Conservation (phyloP, 148 eudicot species). For the Camellia sinensis region DNA sequence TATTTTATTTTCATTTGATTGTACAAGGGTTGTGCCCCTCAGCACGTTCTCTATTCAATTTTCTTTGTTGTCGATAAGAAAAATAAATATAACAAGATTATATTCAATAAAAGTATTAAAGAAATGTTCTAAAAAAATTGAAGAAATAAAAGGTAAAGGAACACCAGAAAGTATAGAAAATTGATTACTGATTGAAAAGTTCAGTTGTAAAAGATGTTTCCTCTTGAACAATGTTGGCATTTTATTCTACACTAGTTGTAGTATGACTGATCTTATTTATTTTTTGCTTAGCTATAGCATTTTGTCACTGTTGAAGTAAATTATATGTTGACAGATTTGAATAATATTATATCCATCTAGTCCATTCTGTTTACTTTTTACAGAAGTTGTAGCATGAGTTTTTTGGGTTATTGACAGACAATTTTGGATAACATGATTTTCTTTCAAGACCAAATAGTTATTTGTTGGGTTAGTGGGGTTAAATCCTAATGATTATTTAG, state of each 20-base stretch:
- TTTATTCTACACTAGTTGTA: not conserved
- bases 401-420: not conserved
- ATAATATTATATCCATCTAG: not conserved
- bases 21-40: too few relatives aligned
- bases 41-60: too few relatives aligned
- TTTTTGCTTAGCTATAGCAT: too few relatives aligned
- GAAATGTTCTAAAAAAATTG: not conserved
- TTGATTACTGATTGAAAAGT: not conserved
- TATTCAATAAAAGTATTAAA: not conserved
- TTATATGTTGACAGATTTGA: not conserved
- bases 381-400: not conserved
- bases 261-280: not conserved
- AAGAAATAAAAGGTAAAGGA: not conserved
- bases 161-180: not conserved
- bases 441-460: not conserved
- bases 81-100: not conserved
- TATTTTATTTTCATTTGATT: too few relatives aligned
- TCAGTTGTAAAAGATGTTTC: not conserved
- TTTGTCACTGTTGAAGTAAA: not conserved
- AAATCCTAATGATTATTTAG: not conserved
- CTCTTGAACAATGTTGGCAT: not conserved
- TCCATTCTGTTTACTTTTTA: not conserved
- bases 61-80: too few relatives aligned
- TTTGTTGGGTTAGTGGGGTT: not conserved
- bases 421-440: not conserved